phyloP scores from a whole-genome alignment of 1,284 basidiomycete species.

The Ceratobasidium sp. region DNA sequence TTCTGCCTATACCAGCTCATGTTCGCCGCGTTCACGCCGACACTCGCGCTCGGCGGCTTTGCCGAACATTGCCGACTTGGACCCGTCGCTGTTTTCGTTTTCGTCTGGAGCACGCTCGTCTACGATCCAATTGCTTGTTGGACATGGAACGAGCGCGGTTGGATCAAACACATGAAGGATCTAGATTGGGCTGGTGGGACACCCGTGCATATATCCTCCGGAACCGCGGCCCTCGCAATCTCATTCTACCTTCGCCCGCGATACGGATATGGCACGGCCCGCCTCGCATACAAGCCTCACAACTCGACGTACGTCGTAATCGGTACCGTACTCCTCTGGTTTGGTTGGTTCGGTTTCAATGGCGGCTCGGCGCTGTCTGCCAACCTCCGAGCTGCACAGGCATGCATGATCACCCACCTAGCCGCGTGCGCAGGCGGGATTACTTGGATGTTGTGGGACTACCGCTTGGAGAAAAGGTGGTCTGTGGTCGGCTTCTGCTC shows the following conservation, averaged over 20 bases:
- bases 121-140: constrained; percentile 95
- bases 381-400: constrained; percentile 88
- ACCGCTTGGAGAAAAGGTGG: constrained; percentile 91
- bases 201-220: constrained; percentile 93
- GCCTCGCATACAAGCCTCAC: constrained; percentile 88
- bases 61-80: constrained; percentile 92
- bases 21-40: constrained; percentile 70
- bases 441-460: constrained; percentile 93
- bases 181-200: constrained; percentile 97
- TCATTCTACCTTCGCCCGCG: constrained; percentile 83
- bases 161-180: constrained; percentile 82
- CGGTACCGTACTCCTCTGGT: constrained; percentile 71
- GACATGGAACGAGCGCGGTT: constrained; percentile 94
- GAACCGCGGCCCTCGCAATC: constrained; percentile 91
- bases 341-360: constrained; percentile 90
- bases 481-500: constrained; percentile 95
- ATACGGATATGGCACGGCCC: constrained; percentile 77
- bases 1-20: constrained; percentile 92
- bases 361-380: constrained; percentile 86
- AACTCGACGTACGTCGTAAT: constrained; percentile 89
- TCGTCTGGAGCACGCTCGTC: constrained; percentile 92
- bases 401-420: constrained; percentile 94
- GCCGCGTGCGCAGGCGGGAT: constrained; percentile 86
- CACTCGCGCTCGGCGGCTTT: constrained; percentile 88
- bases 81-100: constrained; percentile 89